Conservation (phyloP, 2,329 filamentous ascomycete species). For the Verticillium nubilum region DNA sequence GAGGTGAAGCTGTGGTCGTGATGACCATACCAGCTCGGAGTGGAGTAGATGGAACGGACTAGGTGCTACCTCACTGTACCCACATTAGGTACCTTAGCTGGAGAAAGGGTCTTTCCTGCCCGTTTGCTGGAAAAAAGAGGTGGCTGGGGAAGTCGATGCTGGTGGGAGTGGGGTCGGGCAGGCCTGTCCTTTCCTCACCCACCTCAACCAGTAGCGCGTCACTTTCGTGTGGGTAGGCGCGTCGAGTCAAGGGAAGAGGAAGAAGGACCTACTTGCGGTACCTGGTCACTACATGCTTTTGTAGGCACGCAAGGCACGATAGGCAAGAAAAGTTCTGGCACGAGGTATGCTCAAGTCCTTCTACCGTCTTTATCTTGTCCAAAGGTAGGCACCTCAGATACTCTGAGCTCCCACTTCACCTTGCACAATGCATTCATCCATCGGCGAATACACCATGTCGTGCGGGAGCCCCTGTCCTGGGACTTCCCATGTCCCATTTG, state of each 20-base stretch:
- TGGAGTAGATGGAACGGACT: too few relatives aligned
- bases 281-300: too few relatives aligned
- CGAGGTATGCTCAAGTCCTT: too few relatives aligned
- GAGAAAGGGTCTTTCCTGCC: neutral
- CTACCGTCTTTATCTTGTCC: too few relatives aligned
- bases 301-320: too few relatives aligned
- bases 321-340: too few relatives aligned
- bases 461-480: neutral
- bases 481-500: neutral
- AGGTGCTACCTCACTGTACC: too few relatives aligned
- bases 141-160: conserved; percentile 16
- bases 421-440: neutral
- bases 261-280: too few relatives aligned
- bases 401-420: too few relatives aligned
- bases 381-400: too few relatives aligned
- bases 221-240: neutral
- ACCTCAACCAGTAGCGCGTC: neutral
- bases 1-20: neutral
- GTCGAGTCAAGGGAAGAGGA: neutral
- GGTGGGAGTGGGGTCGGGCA: neutral
- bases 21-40: neutral
- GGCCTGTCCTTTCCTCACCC: neutral
- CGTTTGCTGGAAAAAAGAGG: conserved; percentile 12
- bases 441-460: conserved; percentile 14
- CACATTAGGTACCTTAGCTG: neutral